Evolutionary conservation across 305 asterid genomes (phyloP), one percentile per base, ranked within the genome.

Genomic region (Fraxinus ornus): DNA sequence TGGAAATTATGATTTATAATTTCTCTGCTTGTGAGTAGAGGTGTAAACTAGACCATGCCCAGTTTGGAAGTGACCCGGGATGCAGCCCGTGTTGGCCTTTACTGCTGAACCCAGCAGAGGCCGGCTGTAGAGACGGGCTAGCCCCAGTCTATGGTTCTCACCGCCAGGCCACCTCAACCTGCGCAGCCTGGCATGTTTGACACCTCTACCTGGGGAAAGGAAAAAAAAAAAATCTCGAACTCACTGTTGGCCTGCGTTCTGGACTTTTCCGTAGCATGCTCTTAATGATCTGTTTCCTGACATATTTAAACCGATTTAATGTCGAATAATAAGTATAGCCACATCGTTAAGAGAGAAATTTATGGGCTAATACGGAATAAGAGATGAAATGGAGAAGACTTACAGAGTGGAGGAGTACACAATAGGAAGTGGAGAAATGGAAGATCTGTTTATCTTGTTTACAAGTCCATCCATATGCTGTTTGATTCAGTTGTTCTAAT

Each of bases 261-360:
- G 99, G 97, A 78, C 95, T 87, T 89, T 88, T 94, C 90, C 98
- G 89, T 33, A 95, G 94, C 98, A 95, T 95, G 93, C 88, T 95
- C 87, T 94, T 95, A 64, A 95, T 90, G 74, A 95, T 93, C 89
- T 95, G 98, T 88, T 95, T 95, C 85, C 99, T 95, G 94, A 76
- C 66, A 85, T 82, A 30, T 78, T 87, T 60, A 57, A 57, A 73
- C 64, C 13, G 39, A 44, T 80, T 74, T 62, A 17, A 77, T 2
- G 76, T 83, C 81, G 35, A 75, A 52, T 44, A 41, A 19, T 49
- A 57, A 77, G 39, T 28, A n/a, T 21, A 64, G 64, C 30, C 33
- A 73, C 24, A 77, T 55, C 44, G 75, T 41, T 64, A 57, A 32
- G 30, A 37, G 36, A 76, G 28, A 75, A 13, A 41, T 32, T 78